Evolutionary conservation across 176 grass and related monocot genomes (phyloP).

Genomic region (Poa annua): DNA sequence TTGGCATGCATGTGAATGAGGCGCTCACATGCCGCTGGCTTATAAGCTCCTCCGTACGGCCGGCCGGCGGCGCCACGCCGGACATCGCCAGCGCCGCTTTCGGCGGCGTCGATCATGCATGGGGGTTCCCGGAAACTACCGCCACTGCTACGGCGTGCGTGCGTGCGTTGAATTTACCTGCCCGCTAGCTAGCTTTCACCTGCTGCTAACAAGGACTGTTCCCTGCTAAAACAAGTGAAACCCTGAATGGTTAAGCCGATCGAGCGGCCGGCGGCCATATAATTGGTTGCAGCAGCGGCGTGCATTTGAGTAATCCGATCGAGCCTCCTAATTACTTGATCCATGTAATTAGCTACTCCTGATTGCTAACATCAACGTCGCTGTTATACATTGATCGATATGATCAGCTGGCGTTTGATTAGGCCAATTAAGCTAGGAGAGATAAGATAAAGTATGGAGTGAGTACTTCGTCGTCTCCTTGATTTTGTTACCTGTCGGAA

Average conservation of each 20-base stretch:
- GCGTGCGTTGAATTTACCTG: constrained; percentile 25
- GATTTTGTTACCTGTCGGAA: constrained; percentile 5
- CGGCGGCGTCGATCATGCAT: background rate
- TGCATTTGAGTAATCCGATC: no score
- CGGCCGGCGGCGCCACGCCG: constrained; percentile 32
- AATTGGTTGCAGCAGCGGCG: background rate
- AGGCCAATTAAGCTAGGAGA: background rate
- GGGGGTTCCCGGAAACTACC: constrained; percentile 17
- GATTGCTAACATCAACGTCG: background rate
- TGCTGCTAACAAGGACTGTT: background rate
- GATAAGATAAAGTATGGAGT: background rate
- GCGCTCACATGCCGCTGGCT: background rate
- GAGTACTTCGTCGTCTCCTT: background rate
- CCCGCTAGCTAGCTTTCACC: background rate
- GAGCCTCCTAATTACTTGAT: background rate
- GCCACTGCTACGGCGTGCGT: background rate
- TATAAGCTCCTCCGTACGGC: background rate
- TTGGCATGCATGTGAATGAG: background rate
- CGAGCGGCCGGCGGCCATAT: background rate
- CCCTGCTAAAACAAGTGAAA: background rate
- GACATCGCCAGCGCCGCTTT: constrained; percentile 37
- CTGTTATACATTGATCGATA: background rate
- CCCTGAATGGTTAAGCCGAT: background rate
- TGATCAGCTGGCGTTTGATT: background rate
- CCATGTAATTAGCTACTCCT: background rate